Evolutionary conservation across 140 eudicot genomes (phyloP).

Genomic region (Senecio squalidus): DNA sequence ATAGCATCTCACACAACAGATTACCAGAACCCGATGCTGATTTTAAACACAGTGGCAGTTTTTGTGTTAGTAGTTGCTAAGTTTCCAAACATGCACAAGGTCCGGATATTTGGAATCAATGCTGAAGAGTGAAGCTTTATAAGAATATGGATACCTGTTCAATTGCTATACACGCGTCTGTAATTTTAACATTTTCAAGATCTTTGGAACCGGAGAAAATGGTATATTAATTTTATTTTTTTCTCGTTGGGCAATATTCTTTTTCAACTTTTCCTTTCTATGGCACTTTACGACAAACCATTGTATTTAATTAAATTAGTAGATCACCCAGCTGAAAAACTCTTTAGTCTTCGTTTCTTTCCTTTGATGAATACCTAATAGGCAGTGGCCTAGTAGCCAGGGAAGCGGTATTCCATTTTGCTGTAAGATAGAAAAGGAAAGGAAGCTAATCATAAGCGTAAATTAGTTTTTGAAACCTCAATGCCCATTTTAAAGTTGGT

Average conservation of each 20-base stretch:
- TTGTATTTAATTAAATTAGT: not conserved
- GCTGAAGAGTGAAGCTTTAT: constrained; percentile 55
- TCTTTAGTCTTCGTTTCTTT: not conserved
- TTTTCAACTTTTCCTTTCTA: not conserved
- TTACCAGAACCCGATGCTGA: constrained; percentile 82
- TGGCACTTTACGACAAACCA: not conserved
- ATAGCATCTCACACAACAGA: constrained; percentile 92
- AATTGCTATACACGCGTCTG: constrained; percentile 18
- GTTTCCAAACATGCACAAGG: constrained; percentile 89
- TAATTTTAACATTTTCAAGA: constrained; percentile 21
- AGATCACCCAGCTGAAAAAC: not conserved
- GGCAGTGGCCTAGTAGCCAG: too few species aligned
- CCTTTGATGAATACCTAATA: not conserved
- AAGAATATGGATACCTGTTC: constrained; percentile 8
- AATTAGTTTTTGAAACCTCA: too few species aligned
- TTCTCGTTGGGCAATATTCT: constrained; percentile 7
- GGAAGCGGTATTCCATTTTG: too few species aligned
- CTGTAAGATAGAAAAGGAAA: too few species aligned
- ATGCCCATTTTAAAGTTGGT: too few species aligned
- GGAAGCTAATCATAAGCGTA: too few species aligned
- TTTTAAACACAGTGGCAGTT: constrained; percentile 68
- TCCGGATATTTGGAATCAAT: constrained; percentile 84
- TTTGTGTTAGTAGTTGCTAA: constrained; percentile 77
- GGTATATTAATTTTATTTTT: constrained; percentile 22
- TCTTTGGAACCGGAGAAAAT: constrained; percentile 11